Percentiles rank a stretch among this genome's conserved stretches.
Conservation (phyloP, 805 yeast species). For the Wickerhamomyces sydowiorum region DNA sequence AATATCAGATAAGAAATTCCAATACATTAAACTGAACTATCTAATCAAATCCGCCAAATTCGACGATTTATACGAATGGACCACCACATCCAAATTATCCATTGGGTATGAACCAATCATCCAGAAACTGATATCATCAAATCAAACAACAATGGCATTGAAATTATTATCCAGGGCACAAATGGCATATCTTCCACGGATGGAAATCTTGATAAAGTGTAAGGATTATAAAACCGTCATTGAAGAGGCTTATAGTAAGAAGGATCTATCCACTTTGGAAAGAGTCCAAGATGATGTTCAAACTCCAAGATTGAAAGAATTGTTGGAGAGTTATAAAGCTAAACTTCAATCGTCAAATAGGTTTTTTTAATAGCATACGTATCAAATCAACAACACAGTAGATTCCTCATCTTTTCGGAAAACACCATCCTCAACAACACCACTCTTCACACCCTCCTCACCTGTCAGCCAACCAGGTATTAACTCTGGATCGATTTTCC, state of each 20-base stretch:
- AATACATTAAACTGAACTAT: constrained; percentile 46
- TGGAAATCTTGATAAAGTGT: constrained; percentile 12
- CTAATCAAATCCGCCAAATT: constrained; percentile 44
- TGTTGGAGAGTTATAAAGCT: not conserved
- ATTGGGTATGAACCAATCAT: constrained; percentile 64
- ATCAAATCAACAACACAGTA: not conserved
- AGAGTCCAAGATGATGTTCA: constrained; percentile 4
- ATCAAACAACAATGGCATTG: constrained; percentile 13
- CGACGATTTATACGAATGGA: constrained; percentile 50
- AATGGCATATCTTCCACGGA: constrained; percentile 10
- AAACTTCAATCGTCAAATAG: not conserved
- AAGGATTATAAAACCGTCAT: constrained; percentile 15
- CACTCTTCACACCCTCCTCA: constrained; percentile 35
- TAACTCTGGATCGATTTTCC: constrained; percentile 42
- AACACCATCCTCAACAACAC: not conserved
- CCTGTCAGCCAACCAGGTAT: constrained; percentile 80
- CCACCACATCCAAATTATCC: constrained; percentile 50
- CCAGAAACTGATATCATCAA: constrained; percentile 9
- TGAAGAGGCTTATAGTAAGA: constrained; percentile 16
- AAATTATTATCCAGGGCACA: constrained; percentile 12
- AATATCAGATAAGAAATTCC: constrained; percentile 50
- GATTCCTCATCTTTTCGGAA: not conserved
- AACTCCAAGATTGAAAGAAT: constrained; percentile 7
- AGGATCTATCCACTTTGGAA: constrained; percentile 8
- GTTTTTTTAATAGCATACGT: not conserved